Evolutionary conservation across 257 asterid species (phyloP), one percentile per base, ranked within the genome.

Genomic region (Buddleja alternifolia): DNA sequence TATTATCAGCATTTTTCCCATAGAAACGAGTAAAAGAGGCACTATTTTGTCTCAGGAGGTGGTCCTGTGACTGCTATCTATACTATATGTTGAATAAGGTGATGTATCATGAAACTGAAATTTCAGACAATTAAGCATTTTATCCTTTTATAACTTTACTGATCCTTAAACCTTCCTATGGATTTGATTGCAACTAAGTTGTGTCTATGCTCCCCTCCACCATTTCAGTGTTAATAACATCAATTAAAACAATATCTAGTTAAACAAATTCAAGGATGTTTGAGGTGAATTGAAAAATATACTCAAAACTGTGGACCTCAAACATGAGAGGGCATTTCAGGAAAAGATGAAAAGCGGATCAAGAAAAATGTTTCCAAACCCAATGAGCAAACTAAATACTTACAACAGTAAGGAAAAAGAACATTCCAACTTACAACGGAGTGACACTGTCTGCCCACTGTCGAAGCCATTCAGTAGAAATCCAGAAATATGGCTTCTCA

Each of bases 401-500:
- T 40, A 60, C 23, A 41, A 16, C 60, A 58, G 50, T 45, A 48
- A 60, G 40, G 54, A 65, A 59, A 47, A 67, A 3, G 48, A 39
- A 48, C 29, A 69, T 19, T 64, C 64, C 57, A 63, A 77, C 97
- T 81, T 86, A 93, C 99, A 47, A 46, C 55, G 97, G 67, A 60
- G 69, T 71, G 54, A 89, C 73, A 73, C 77, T 80, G 80, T 93
- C 99, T 50, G 99, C 88, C 99, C 99, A 93, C 50, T 83, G 99
- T 62, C 96, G 97, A 76, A 93, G 96, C 97, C 97, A 93, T 50
- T 93, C 99, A 41, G 89, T 75, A 47, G 97, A 84, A 73, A 93
- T 78, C 97, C 97, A 93, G 79, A 80, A 87, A 81, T 84, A 88
- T 7, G 85, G 85, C 66, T 78, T 77, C 67, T 80, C 95, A 40